Evolutionary conservation across 2,329 filamentous ascomycete species (phyloP).

Genomic region (Fusarium sp.): DNA sequence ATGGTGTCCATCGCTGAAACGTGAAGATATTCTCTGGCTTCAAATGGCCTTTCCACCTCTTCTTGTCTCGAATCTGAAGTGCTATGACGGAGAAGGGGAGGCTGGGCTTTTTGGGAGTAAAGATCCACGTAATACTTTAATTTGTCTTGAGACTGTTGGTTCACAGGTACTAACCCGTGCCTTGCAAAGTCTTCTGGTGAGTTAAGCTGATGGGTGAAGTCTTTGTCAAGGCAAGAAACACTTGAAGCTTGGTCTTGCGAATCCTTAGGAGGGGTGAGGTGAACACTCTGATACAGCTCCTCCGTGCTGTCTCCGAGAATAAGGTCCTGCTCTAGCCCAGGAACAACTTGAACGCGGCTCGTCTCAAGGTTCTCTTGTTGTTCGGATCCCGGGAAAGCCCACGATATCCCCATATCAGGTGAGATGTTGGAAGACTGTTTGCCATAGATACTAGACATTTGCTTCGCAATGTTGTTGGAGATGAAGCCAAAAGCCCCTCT

Average conservation of each 20-base stretch:
- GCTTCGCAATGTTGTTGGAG: constrained; percentile 14
- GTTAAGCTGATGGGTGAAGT: not conserved
- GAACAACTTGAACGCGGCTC: constrained; percentile 16
- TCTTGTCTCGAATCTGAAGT: not conserved
- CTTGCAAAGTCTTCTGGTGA: constrained; percentile 2
- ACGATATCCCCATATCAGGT: constrained; percentile 17
- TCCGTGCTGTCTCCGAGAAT: constrained; percentile 14
- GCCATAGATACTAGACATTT: not conserved
- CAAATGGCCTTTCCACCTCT: not conserved
- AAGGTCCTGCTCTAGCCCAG: constrained; percentile 25
- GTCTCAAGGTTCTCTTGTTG: constrained; percentile 11
- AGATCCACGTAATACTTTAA: constrained; percentile 1
- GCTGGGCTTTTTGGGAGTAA: not conserved
- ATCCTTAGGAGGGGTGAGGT: not conserved
- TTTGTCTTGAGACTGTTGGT: constrained; percentile 13
- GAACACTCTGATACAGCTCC: constrained; percentile 16
- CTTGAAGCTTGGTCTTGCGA: not conserved
- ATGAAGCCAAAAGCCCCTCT: constrained; percentile 9
- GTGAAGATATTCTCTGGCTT: not conserved
- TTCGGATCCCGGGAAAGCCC: not conserved
- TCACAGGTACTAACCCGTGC: constrained; percentile 6
- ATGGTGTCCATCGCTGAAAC: not conserved
- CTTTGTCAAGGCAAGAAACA: not conserved
- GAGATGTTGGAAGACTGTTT: not conserved
- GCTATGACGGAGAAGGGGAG: no score